Percentiles rank a stretch among this genome's conserved stretches.
These are phyloP conservation scores for Ustilago hordei DNA, from an alignment of 1,284 basidiomycete genomes.

Conservation along the genomic window DNA sequence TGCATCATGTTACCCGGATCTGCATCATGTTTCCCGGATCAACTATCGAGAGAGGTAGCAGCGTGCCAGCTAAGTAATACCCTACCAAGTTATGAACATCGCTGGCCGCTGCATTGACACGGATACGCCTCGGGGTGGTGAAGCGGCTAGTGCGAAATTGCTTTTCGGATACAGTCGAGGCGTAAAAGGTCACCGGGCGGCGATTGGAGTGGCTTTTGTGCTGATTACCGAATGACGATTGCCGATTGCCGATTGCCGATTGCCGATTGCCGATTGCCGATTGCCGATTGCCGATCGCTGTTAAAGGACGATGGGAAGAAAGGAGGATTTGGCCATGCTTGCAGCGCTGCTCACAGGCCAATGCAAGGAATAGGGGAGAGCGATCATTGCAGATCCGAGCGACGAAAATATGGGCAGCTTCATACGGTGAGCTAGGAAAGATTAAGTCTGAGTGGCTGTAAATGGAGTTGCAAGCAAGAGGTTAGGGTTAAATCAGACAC, in stretches of 20 bases:
- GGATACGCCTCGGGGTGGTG: neutral
- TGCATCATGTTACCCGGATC: too few relatives aligned
- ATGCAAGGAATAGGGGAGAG: slow-evolving; percentile 3
- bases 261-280: neutral
- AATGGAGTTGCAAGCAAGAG: neutral
- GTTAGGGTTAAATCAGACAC: neutral
- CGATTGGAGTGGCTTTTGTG: neutral
- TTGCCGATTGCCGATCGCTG: neutral
- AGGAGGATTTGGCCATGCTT: neutral
- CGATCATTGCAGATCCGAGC: slow-evolving; percentile 2
- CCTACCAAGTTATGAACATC: neutral
- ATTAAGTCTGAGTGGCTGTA: too few relatives aligned
- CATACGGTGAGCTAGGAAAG: neutral
- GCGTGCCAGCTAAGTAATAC: neutral
- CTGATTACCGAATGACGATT: too few relatives aligned
- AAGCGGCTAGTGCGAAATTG: slow-evolving; percentile 1
- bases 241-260: neutral
- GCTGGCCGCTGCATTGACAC: slow-evolving; percentile 2
- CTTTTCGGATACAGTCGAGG: slow-evolving; percentile 1
- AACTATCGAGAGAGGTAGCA: too few relatives aligned
- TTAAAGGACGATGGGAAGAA: neutral
- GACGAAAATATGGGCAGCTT: neutral
- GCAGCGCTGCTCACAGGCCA: neutral
- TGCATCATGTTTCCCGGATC: too few relatives aligned
- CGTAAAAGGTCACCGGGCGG: slow-evolving; percentile 4